phyloP scores from a whole-genome alignment of 305 asterid species.

The Fraxinus baroniana region DNA sequence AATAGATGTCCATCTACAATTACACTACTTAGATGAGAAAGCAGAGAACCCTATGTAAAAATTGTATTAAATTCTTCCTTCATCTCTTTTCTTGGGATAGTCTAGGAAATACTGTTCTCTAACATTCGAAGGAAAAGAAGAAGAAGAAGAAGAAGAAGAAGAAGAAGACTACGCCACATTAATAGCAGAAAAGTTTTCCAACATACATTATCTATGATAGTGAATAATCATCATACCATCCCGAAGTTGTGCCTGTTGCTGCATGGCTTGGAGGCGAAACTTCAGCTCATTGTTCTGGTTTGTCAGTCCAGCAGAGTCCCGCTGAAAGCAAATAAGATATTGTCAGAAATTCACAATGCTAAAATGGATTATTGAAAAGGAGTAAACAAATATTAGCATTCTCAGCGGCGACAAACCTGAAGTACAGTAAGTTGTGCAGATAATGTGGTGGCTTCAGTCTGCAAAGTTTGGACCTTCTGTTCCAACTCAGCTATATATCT shows the following conservation, averaged over 20 bases:
- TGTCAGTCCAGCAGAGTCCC: constrained; percentile 29
- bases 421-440: constrained; percentile 45
- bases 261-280: constrained; percentile 46
- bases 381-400: not conserved
- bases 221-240: constrained; percentile 34
- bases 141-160: too few species aligned
- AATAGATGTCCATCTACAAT: not conserved
- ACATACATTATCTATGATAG: not conserved
- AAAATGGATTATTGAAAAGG: not conserved
- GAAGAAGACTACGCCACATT: not conserved
- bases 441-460: constrained; percentile 47
- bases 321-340: constrained; percentile 18
- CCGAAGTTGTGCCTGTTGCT: constrained; percentile 46
- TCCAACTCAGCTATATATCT: constrained; percentile 48
- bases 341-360: not conserved
- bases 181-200: not conserved
- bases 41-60: not conserved
- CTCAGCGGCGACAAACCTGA: constrained; percentile 32
- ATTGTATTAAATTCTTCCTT: not conserved
- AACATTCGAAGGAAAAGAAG: not conserved
- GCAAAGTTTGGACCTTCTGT: constrained; percentile 45
- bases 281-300: constrained; percentile 43
- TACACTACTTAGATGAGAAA: not conserved
- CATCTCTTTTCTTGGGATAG: not conserved
- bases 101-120: not conserved